Evolutionary conservation across 306 rosid genomes (phyloP).

Genomic region (Citrullus colocynthis): DNA sequence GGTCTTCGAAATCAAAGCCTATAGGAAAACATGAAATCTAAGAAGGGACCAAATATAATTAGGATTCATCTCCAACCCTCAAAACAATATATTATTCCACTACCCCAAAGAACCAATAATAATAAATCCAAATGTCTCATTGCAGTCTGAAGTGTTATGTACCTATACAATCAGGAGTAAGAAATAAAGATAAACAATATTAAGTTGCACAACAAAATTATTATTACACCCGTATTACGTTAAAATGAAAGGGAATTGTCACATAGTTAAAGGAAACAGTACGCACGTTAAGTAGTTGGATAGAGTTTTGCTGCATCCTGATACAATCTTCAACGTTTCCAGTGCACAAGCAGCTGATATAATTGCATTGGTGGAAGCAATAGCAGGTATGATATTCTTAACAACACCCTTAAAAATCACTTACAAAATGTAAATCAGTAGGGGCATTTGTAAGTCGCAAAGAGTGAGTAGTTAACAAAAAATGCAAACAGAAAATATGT

Average conservation of each 20-base stretch:
- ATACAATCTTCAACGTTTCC: slow-evolving; percentile 81
- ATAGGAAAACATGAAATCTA: too few relatives aligned
- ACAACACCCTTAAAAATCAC: slow-evolving; percentile 70
- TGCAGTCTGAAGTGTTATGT: neutral
- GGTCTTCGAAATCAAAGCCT: too few relatives aligned
- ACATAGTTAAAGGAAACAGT: slow-evolving; percentile 8
- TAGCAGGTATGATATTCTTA: slow-evolving; percentile 92
- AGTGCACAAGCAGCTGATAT: slow-evolving; percentile 91
- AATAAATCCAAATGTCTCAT: neutral
- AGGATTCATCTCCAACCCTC: too few relatives aligned
- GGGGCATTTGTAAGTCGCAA: neutral
- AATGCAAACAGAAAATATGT: neutral
- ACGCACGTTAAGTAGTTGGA: slow-evolving; percentile 74
- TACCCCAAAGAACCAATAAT: too few relatives aligned
- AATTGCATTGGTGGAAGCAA: slow-evolving; percentile 97
- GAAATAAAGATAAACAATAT: neutral
- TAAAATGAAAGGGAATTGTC: neutral
- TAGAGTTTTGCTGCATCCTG: slow-evolving; percentile 93
- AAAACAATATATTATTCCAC: too few relatives aligned
- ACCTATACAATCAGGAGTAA: neutral
- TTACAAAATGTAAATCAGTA: neutral
- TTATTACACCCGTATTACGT: neutral
- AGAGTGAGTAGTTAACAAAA: neutral
- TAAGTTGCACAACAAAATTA: neutral
- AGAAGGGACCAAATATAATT: too few relatives aligned